Evolutionary conservation across 495 filamentous ascomycete species (phyloP), one percentile per base, ranked within the genome.

Genomic region (Hamigera avellanea): DNA sequence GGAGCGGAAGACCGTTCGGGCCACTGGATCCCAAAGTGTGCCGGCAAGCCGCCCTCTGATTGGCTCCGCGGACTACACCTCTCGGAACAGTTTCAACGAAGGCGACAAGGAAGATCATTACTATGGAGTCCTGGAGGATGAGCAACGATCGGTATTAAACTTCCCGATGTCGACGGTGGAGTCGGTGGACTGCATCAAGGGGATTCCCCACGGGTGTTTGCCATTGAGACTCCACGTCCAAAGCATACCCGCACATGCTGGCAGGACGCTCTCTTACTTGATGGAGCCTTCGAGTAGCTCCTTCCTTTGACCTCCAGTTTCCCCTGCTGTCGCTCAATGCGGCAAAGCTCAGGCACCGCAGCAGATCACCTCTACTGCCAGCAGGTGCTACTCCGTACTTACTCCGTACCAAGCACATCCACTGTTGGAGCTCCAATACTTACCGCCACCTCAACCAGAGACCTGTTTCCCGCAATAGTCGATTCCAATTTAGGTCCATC

Each of bases 1-100:
- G 9, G 21, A 4, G 5, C 21, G 21, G 9, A 9, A 23, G 21
- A 9, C 21, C 21, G 21, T 23, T 5, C 27, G n/a, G 31, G n/a
- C 5, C 4, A 7, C 6, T 12, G 31, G 8, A 16, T 33, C 4
- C 28, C 37, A 33, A 41, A 46, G 50, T 49, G 50, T 56, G 53
- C 44, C 26, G 45, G 37, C 45, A 51, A 27, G 8, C 17, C 36
- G 37, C 17, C 25, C 39, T 15, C 13, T 51, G 45, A 56, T 56
- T 56, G 53, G 53, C 32, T 39, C 21, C 14, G 19, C 23, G 7
- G 36, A 39, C 21, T 26, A 9, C n/a, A 27, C 33, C 9, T 13
- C n/a, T n/a, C n/a, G n/a, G n/a, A n/a, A n/a, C n/a, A n/a, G n/a
- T n/a, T n/a, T n/a, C n/a, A n/a, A n/a, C n/a, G n/a, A n/a, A n/a